Base-by-base conservation (phyloP, 2,329 filamentous ascomycete genomes). In the Fusarium coicis region DNA sequence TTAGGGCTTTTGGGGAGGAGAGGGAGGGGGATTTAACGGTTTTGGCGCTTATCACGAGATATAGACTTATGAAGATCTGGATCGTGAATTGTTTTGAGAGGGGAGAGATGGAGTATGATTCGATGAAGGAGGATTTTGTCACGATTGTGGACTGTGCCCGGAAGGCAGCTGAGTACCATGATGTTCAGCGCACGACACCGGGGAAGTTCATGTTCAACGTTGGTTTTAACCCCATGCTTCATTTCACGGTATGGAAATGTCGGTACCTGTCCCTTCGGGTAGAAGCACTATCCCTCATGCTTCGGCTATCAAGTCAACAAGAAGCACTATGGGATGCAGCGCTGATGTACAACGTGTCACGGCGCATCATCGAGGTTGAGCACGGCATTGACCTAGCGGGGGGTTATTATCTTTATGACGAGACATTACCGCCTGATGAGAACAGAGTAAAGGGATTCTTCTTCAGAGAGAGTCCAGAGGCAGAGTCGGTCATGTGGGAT, bases 141-240 rank as follows among this genome's bases (percentile, higher is more conserved):
- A 66, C 69, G 1, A 79, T 84, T 16, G 72, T 84, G 4, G 64
- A 75, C 0, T 71, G 77, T 21, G 80, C 79, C 0, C 58, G 67
- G 0, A 56, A 60, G 9, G 72, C 79, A 19, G 70, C 74, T 4
- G 34, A 44, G 8, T 58, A 32, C 11, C 50, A 40, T 9, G 56
- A 53, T 11, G 16, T 16, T 2, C 44, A 36, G 2, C 30, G 11
- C 1, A 32, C 30, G 9, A 39, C 15, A 4, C 56, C 59, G 3
- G 42, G 77, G 16, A 81, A 77, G 40, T 85, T 85, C 70, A 81
- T 77, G 30, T 84, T 85, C n/a, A 82, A 84, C 63, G 81, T 82
- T 73, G 84, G 83, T 0, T 84, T 81, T 36, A 73, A 79, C 7
- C 81, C 84, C 0, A 68, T 82, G 15, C 77, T 85, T 15, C 82